Base-by-base conservation (phyloP, 176 grass and related monocot species). In the Thalia dealbata region DNA sequence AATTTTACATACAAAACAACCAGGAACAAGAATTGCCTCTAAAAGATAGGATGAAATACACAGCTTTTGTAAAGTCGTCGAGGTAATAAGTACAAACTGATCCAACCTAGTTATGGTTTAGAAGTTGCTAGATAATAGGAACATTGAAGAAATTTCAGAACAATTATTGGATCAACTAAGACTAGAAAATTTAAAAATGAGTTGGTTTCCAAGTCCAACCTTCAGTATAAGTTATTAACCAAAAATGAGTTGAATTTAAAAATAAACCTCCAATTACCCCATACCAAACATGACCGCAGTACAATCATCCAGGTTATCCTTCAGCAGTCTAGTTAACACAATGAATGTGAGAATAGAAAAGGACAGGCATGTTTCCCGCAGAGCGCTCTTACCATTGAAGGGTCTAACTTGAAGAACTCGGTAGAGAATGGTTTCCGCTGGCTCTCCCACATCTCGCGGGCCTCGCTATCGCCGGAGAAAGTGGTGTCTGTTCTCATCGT, bases 321-420 rank as follows among this genome's bases (percentile, higher is more conserved):
- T 30, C 61, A 13, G 23, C 61, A 14, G 25, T 64, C 27, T 64
- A 32, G 14, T 64, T 27, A 64, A 64, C 25, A 64, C 61, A 2
- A 16, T 18, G 14, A 22, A 18, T 28, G 9, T 64, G 28, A 30
- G 61, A 15, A 64, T 14, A 30, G 13, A 16, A 28, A 15, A 3
- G 62, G 5, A 14, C 14, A 15, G 16, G 27, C 26, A 65, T 65
- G 10, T 18, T 7, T 23, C 14, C 9, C 10, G 38, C 21, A 23
- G 43, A 38, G 8, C 38, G 10, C 3, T 43, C 32, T 5, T 86
- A 97, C 95, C 79, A 78, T 61, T 55, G 78, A 91, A 77, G 90
- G 95, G 50, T 97, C 83, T 74, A 92, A 50, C 73, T 86, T 61
- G 6, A 78, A 82, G 78, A 96, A 92, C 73, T 96, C 77, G 35